Base-by-base conservation (phyloP, 2,329 filamentous ascomycete genomes). In the Aspergillus brunneoviolaceus region DNA sequence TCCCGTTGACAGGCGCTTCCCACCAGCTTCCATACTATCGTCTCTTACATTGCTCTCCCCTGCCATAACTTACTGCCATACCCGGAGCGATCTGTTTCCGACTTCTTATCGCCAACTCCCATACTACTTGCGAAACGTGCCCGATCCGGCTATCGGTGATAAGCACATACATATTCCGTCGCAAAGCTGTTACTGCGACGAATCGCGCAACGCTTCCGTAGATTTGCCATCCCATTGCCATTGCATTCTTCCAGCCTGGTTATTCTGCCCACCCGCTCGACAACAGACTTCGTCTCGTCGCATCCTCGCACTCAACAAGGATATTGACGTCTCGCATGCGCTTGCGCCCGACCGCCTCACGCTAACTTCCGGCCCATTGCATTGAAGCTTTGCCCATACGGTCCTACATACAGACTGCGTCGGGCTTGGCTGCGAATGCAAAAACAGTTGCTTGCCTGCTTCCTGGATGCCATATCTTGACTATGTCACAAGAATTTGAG, bases 401-500 rank as follows among this genome's bases (percentile, higher is more conserved):
- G 49, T 27, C 39, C 39, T 11, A 42, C 35, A 29, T 49, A 14
- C 57, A 73, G 70, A 67, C 66, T 48, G 63, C 66, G 66, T 63
- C 16, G 39, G 16, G 39, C 39, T 64, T 59, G 55, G 45, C 57
- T 63, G 63, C 59, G 60, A 61, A 62, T 66, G 55, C 62, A 50
- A 64, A 63, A 58, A 59, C 47, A 54, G 27, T 51, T 63, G 55
- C 49, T 57, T 58, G 49, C 52, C 45, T 49, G 45, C 54, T 51
- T 35, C 48, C 23, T 54, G 50, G 59, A 57, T 56, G 33, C 27
- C 31, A 23, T 25, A 51, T 33, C 57, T 61, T 52, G 58, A 64
- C 56, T 67, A 77, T 77, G 74, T 72, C 70, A 61, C 72, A 74
- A 66, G 65, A 65, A 35, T 50, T 63, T 48, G 69, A 72, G 55